A percentile compares a stretch with the other conserved stretches of the same genome.
Evolutionary conservation across 2,329 filamentous ascomycete species (phyloP).

Genomic region (Nemania diffusa): DNA sequence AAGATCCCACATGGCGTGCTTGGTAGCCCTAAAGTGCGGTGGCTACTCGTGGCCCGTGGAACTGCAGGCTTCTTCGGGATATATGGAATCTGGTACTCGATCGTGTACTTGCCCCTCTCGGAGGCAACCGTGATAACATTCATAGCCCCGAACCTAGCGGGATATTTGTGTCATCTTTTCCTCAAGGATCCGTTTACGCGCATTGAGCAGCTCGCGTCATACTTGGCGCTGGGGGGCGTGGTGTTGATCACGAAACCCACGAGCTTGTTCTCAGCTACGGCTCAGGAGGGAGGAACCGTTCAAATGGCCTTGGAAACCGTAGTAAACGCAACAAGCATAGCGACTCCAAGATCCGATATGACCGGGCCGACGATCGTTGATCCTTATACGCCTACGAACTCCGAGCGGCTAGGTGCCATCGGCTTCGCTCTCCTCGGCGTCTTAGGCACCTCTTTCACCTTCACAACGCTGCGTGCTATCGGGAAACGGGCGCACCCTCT

Average conservation of each 20-base stretch:
- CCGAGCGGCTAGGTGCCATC: constrained; percentile 76
- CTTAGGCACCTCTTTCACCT: constrained; percentile 77
- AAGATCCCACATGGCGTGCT: constrained; percentile 64
- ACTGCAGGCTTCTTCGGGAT: constrained; percentile 80
- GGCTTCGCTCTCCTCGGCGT: constrained; percentile 80
- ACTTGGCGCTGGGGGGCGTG: constrained; percentile 81
- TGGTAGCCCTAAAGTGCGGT: constrained; percentile 72
- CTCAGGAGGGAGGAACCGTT: constrained; percentile 13
- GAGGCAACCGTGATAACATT: constrained; percentile 94
- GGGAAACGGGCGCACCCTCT: constrained; percentile 82
- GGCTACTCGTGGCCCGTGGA: constrained; percentile 73
- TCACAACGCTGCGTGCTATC: constrained; percentile 80
- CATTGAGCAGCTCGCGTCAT: constrained; percentile 78
- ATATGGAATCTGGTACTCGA: constrained; percentile 74
- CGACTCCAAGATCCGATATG: constrained; percentile 35
- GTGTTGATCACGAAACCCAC: constrained; percentile 81
- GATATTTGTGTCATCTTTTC: constrained; percentile 81
- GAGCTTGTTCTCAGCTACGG: constrained; percentile 50
- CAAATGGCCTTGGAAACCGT: constrained; percentile 36
- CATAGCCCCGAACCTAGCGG: constrained; percentile 80
- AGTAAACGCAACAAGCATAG: constrained; percentile 22
- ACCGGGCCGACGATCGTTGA: constrained; percentile 55
- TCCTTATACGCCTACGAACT: constrained; percentile 52
- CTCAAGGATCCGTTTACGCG: constrained; percentile 81
- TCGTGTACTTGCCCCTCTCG: constrained; percentile 67